A percentile compares a stretch with the other conserved stretches of the same genome.
Evolutionary conservation across 2,329 filamentous ascomycete species (phyloP).

Genomic region (Verticillium klebahnii): DNA sequence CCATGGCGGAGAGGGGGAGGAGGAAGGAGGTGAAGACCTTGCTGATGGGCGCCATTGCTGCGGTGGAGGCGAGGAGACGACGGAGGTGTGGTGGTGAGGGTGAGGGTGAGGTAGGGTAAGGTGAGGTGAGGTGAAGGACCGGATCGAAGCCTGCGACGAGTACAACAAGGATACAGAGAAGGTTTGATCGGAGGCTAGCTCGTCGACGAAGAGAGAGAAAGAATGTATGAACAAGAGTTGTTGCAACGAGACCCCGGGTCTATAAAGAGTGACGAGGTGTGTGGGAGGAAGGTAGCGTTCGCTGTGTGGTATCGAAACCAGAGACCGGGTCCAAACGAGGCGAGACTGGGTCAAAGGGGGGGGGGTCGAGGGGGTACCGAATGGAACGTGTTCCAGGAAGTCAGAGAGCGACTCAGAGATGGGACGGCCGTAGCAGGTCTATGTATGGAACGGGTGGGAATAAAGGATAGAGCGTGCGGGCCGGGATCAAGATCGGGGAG

Average conservation of each 20-base stretch:
- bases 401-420: constrained; percentile 9
- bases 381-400: constrained; percentile 3
- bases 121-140: neutral
- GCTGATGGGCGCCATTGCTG: constrained; percentile 17
- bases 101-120: neutral
- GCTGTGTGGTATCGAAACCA: neutral
- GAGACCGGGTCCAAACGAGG: neutral
- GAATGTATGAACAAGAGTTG: constrained; percentile 1
- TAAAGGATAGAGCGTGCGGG: constrained; percentile 3
- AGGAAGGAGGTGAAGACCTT: constrained; percentile 16
- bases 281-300: neutral
- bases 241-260: constrained; percentile 4
- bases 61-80: constrained; percentile 1
- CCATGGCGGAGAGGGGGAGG: constrained; percentile 15
- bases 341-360: neutral
- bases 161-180: constrained; percentile 1
- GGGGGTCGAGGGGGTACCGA: neutral
- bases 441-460: neutral
- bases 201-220: constrained; percentile 4
- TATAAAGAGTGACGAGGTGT: constrained; percentile 1
- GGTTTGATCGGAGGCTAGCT: constrained; percentile 5
- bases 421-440: constrained; percentile 10
- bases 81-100: neutral
- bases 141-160: constrained; percentile 3
- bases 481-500: constrained; percentile 2